Evolutionary conservation across 2,329 filamentous ascomycete species (phyloP), one percentile per base, ranked within the genome.

Genomic region (Exutisphaerella laricina): DNA sequence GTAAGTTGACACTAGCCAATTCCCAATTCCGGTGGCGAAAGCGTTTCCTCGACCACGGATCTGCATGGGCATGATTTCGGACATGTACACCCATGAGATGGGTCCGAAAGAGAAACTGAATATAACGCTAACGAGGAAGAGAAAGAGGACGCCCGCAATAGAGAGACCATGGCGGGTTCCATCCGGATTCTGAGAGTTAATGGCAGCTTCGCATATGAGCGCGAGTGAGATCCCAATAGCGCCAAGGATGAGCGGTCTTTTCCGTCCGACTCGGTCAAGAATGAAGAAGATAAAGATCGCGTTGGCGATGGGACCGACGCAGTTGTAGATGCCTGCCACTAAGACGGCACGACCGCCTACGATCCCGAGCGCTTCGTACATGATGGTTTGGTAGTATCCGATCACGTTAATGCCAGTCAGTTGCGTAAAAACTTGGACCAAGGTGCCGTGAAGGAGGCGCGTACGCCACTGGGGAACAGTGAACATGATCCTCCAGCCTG

Each of bases 341-440:
- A 81, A 69, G 2, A 78, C 66, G 17, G 68, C 72, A 16, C 66
- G 69, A 23, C 49, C 48, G 3, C 75, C 77, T 1, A 71, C 71
- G 10, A 84, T 76, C 7, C 77, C 76, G 2, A 80, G 65, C 4
- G 74, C 69, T 1, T 69, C 55, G 59, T 80, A 81, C 62, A 82
- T 78, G 30, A 72, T 72, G 1, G 74, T 76, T 21, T 76, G 74
- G 51, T 81, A 82, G 61, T 81, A 82, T 2, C 74, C 75, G 43
- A 82, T 81, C 17, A 80, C 72, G 53, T 81, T 77, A 54, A 77
- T 76, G 31, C 77, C 77, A n/a, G 71, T 75, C 55, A 84, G 74
- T 50, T 84, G 80, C 35, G 79, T 79, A 54, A 84, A 80, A 47
- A 80, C 72, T 58, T 85, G 80, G 28, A 82, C 74, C 22, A 77